Evolutionary conservation across 768 basidiomycete genomes (phyloP).

Genomic region (Amanita pallidorosea): DNA sequence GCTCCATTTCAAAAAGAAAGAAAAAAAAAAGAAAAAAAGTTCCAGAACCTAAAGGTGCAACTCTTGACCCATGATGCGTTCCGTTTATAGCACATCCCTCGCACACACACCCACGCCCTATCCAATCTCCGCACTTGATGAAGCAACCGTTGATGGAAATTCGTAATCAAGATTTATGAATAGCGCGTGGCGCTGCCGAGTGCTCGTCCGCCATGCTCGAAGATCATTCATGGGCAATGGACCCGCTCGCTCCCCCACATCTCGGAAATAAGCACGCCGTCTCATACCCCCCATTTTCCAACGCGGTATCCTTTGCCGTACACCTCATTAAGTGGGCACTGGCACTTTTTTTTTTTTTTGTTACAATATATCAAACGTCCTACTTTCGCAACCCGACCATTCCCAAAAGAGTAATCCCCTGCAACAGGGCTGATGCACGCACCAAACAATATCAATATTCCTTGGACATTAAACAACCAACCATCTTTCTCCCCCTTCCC

Average conservation of each 20-base stretch:
- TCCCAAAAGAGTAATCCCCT: background rate
- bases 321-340: background rate
- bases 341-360: background rate
- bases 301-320: no score
- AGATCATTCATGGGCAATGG: background rate
- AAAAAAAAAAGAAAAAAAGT: background rate
- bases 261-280: background rate
- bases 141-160: background rate
- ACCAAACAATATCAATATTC: background rate
- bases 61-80: background rate
- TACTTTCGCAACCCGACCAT: constrained; percentile 1
- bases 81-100: background rate
- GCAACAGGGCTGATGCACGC: background rate
- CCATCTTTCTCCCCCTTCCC: no score
- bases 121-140: background rate
- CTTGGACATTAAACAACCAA: no score
- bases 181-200: no score
- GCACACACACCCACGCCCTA: background rate
- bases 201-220: no score
- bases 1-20: background rate
- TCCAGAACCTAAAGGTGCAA: background rate
- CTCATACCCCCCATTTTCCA: no score
- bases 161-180: no score
- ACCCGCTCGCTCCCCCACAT: background rate
- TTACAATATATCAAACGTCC: no score